Conservation (phyloP, 2,329 filamentous ascomycete species). For the Colletotrichum orbiculare region DNA sequence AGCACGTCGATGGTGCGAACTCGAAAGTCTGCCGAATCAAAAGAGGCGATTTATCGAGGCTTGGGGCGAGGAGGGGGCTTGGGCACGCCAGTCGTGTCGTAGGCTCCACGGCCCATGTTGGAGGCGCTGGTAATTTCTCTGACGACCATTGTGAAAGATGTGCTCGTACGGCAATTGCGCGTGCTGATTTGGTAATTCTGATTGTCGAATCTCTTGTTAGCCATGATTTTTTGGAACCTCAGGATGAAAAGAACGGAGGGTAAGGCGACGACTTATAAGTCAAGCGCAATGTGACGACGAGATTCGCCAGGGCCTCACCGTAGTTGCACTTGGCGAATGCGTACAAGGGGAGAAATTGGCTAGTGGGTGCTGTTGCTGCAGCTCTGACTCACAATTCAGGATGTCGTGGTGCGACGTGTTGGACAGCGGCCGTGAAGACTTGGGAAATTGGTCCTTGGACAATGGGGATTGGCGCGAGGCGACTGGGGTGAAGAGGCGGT, state of each 20-base stretch:
- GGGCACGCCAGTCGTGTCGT: constrained; percentile 61
- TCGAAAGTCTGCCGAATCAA: neutral
- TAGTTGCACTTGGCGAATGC: constrained; percentile 9
- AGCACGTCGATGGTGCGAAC: constrained; percentile 13
- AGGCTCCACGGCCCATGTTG: constrained; percentile 64
- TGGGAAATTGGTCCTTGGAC: constrained; percentile 18
- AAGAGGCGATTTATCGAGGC: constrained; percentile 46
- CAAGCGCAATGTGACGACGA: constrained; percentile 42
- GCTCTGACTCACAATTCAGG: constrained; percentile 38
- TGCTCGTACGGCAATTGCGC: constrained; percentile 1
- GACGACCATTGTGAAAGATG: constrained; percentile 48
- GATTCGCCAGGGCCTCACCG: constrained; percentile 16
- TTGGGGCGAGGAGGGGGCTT: constrained; percentile 59
- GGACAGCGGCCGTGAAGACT: constrained; percentile 25
- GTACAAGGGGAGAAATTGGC: constrained; percentile 32
- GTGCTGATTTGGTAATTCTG: constrained; percentile 6
- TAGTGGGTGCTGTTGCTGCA: constrained; percentile 35
- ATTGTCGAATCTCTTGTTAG: constrained; percentile 31
- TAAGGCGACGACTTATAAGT: constrained; percentile 36
- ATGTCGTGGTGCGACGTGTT: constrained; percentile 36
- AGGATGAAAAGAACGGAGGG: constrained; percentile 33
- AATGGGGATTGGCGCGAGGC: constrained; percentile 34
- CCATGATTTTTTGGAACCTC: constrained; percentile 27
- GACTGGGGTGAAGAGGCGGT: constrained; percentile 38
- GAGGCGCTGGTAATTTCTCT: constrained; percentile 44